phyloP scores from a whole-genome alignment of 257 asterid genomes.

The Plantago elongata region DNA sequence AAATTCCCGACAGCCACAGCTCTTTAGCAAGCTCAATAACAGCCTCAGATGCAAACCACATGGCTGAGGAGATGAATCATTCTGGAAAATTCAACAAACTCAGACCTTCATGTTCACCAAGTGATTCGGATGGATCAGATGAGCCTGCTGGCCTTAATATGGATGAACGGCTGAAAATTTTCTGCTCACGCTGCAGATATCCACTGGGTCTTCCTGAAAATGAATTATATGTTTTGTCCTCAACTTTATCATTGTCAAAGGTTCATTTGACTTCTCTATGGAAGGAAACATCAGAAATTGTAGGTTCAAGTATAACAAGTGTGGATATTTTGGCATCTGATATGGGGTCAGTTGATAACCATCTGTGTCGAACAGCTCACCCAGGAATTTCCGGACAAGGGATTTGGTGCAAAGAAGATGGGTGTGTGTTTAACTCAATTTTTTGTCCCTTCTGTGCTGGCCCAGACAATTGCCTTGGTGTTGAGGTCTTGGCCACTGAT shows the following conservation, averaged over 20 bases:
- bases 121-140: slow-evolving; percentile 30
- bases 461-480: slow-evolving; percentile 64
- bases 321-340: slow-evolving; percentile 58
- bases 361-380: slow-evolving; percentile 32
- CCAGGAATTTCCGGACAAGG: slow-evolving; percentile 55
- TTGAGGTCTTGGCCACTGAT: slow-evolving; percentile 87
- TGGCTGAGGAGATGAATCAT: slow-evolving; percentile 26
- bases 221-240: slow-evolving; percentile 40
- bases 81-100: slow-evolving; percentile 26
- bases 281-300: slow-evolving; percentile 32
- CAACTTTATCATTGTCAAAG: slow-evolving; percentile 57
- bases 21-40: slow-evolving; percentile 43
- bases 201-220: slow-evolving; percentile 71
- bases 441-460: slow-evolving; percentile 73
- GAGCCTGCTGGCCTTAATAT: slow-evolving; percentile 31
- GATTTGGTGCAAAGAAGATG: slow-evolving; percentile 95
- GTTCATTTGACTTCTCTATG: slow-evolving; percentile 53
- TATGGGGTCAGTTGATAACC: slow-evolving; percentile 43
- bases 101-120: slow-evolving; percentile 21
- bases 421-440: slow-evolving; percentile 70
- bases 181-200: slow-evolving; percentile 55
- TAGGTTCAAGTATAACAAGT: slow-evolving; percentile 31
- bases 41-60: slow-evolving; percentile 26
- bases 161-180: slow-evolving; percentile 48
- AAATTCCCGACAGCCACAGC: slow-evolving; percentile 38